These are phyloP conservation scores for Domatiomyces globalis DNA, from an alignment of 2,329 filamentous ascomycete genomes.

Conservation along the genomic window DNA sequence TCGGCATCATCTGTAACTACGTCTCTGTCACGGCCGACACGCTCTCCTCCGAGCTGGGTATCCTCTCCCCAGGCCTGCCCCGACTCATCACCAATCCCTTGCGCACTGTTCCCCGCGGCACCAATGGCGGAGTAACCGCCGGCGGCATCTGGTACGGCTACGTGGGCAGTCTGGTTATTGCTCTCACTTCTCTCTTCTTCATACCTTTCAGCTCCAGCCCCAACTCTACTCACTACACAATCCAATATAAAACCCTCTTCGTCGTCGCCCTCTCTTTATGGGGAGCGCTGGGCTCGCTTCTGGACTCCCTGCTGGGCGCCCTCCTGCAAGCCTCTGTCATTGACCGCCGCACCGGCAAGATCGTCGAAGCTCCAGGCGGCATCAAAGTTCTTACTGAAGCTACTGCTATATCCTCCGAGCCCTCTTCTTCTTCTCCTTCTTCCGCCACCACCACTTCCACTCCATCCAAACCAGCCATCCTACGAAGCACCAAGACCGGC, in stretches of 20 bases:
- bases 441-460: constrained; percentile 2
- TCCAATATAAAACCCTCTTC: constrained; percentile 38
- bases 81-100: constrained; percentile 75
- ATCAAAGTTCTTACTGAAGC: constrained; percentile 29
- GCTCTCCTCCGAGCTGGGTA: constrained; percentile 88
- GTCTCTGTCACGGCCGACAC: constrained; percentile 86
- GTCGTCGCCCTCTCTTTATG: constrained; percentile 48
- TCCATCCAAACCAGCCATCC: constrained; percentile 12
- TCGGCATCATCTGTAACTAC: constrained; percentile 67
- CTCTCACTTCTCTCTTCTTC: constrained; percentile 53
- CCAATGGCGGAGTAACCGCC: constrained; percentile 79
- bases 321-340: constrained; percentile 73
- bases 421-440: background rate
- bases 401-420: constrained; percentile 3
- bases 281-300: constrained; percentile 63
- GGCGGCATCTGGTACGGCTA: constrained; percentile 60
- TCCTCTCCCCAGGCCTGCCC: constrained; percentile 60
- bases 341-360: constrained; percentile 69
- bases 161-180: constrained; percentile 55
- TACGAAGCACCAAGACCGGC: background rate
- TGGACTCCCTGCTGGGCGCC: constrained; percentile 80
- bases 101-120: constrained; percentile 71
- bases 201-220: constrained; percentile 37
- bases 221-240: constrained; percentile 34
- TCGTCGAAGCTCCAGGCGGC: constrained; percentile 76